phyloP scores from a whole-genome alignment of 805 yeast species.

The Kazachstania taianensis region DNA sequence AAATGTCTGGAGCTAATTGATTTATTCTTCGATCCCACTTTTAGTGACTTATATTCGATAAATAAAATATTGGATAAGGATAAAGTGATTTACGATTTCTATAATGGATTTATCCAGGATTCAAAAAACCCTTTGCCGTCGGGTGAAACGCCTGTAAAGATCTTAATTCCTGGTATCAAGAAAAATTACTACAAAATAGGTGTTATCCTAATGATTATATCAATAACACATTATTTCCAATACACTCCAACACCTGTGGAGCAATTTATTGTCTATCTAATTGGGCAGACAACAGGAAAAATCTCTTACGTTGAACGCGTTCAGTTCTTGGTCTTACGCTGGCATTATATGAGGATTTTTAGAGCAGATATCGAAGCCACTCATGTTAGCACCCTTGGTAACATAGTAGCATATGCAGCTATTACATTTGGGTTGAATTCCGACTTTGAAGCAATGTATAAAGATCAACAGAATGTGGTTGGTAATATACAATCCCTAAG shows the following conservation, averaged over 20 bases:
- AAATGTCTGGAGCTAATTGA: constrained; percentile 6
- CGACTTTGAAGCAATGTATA: constrained; percentile 12
- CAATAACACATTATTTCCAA: constrained; percentile 9
- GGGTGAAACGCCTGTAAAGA: constrained; percentile 7
- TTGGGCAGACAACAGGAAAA: constrained; percentile 22
- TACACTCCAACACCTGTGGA: constrained; percentile 14
- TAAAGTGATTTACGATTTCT: constrained; percentile 17
- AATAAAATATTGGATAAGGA: constrained; percentile 11
- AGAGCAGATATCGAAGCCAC: constrained; percentile 19
- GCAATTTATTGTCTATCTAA: constrained; percentile 14
- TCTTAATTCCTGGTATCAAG: constrained; percentile 7
- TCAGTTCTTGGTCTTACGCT: constrained; percentile 18
- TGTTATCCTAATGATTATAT: constrained; percentile 18
- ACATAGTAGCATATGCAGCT: constrained; percentile 11
- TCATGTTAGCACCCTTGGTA: constrained; percentile 7
- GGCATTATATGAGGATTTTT: constrained; percentile 2
- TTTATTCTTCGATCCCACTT: constrained; percentile 10
- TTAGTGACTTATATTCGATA: constrained; percentile 10
- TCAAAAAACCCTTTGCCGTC: constrained; percentile 3
- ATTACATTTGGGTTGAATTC: constrained; percentile 19
- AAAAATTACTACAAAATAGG: constrained; percentile 22
- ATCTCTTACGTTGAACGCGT: constrained; percentile 20
- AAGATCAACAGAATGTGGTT: constrained; percentile 8
- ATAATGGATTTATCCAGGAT: constrained; percentile 8
- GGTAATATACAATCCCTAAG: constrained; percentile 17